Base-by-base conservation (phyloP, 2,329 filamentous ascomycete genomes). In the Eutypella sp. region DNA sequence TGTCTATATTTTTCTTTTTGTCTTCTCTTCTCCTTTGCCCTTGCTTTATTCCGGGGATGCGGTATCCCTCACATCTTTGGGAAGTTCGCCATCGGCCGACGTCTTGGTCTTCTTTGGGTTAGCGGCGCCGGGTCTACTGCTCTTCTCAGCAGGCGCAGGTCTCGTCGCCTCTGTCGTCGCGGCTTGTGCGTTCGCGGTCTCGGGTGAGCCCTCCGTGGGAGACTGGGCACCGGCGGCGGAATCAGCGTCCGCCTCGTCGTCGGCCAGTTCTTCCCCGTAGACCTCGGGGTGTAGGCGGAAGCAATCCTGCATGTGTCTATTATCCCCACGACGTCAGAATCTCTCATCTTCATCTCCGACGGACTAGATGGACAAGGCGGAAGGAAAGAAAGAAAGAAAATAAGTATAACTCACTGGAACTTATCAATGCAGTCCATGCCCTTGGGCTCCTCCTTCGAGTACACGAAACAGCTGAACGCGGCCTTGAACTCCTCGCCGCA, bases 381-480 rank as follows among this genome's bases (percentile, higher is more conserved):
- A 15, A 29, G 13, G 29, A 15, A 11, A n/a, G 29, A 33, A 15
- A 15, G 29, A 13, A 13, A 13, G 25, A 13, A 29, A 11, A 16
- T 15, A 34, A 13, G 19, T 27, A 37, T 27, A 20, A 47, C 86
- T 40, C 76, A 93, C 89, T 95, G 91, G 78, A 96, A 96, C 72
- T 93, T 95, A 23, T 96, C 90, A 62, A 96, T 93, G 72, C 91
- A 96, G 65, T 96, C 90, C 74, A 96, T 92, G 42, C 92, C 92
- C 81, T 99, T 99, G 29, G 91, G 91, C 65, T 99, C 93, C 65
- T 95, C 89, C 36, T 81, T 83, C 3, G 89, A 95, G 72, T 85
- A 93, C n/a, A 99, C 90, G 61, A 99, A 99, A 73, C 93, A 99
- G 79, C 90, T 96, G 61, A 99, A 99, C 0, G 93, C 93, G 20